Evolutionary conservation across 805 yeast species (phyloP), one percentile per base, ranked within the genome.

Genomic region (Ogataea salicorniae): DNA sequence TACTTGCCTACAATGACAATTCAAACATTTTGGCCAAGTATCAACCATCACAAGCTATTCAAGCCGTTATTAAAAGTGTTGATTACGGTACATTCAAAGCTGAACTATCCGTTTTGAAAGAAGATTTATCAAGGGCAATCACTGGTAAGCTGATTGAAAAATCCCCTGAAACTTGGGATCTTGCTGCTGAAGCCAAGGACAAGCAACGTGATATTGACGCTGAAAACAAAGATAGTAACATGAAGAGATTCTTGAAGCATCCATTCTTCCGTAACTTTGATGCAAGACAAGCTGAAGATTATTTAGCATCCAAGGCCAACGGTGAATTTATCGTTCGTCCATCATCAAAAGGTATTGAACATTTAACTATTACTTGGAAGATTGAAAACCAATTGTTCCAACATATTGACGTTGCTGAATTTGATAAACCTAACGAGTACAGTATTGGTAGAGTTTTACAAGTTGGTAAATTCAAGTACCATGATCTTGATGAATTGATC

Each of bases 271-370:
- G 81, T 57, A 84, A 87, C 52, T 84, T 91, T 71, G 86, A 81
- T 57, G 77, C 86, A 50, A 75, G 74, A 47, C 97, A 94, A 71
- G 98, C 99, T 0, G 98, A 92, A 66, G 95, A 87, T 56, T 90
- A 77, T 56, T 76, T 94, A 59, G 96, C 97, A 18, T 87, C 96
- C 22, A 79, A 85, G 62, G 79, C 83, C 39, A 84, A 91, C 54
- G 99, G 99, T 45, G 96, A 88, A 57, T 79, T 89, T 68, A 96
- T 94, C 18, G 86, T 94, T 47, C 79, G 99, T 56, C 99, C 98
- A 17, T 89, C 97, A 0, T 88, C 96, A 9, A 81, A 83, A 52
- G 99, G 99, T 39, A 75, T 79, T 41, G 87, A 88, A 53, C 97
- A 83, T 66, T 75, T 94, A 56, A 90, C 96, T 2, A 83, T 92